Evolutionary conservation across 345 rosid genomes (phyloP), one percentile per base, ranked within the genome.

Genomic region (Ceriops zippeliana): DNA sequence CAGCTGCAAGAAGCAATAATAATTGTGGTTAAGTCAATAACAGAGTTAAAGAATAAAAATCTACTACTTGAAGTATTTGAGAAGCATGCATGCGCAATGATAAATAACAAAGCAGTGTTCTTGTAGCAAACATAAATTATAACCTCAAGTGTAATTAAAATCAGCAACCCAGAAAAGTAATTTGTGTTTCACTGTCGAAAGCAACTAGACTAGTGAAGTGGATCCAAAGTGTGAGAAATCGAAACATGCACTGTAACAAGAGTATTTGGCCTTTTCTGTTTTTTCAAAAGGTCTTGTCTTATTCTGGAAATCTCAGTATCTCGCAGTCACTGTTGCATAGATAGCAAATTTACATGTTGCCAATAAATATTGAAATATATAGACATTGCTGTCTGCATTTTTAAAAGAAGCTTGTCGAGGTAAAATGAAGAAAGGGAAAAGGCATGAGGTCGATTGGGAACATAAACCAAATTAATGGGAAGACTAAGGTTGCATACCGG

Each of bases 1-100:
- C 98, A 82, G 98, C 98, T 93, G 86, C 88, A 84, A 76, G 62
- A 82, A 65, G 28, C 21, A 62, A 42, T 8, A 54, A 8, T 54
- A 2, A 22, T 54, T 42, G 13, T 54, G 28, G 27, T 11, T 11
- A 22, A 22, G 9, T 54, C 27, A 54, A 22, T 54, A 22, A 70
- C 11, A 15, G 37, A 56, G 59, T 20, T 2, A 2, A 2, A 54
- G 4, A 54, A 7, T 0, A 31, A 31, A 31, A 34, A 8, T 26
- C 58, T 54, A 28, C 21, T 26, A 21, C 58, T 54, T 54, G 5
- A 54, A n/a, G 58, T 21, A 22, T n/a, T 54, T 54, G 59, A 10
- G 24, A 56, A 22, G 59, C 28, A 31, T 42, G 17, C 17, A 31
- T 42, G 17, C 17, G 1, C 49, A 13, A 42, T 17, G 49, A 15